Conservation (phyloP, 148 eudicot species). For the Rhododendron ovatum region DNA sequence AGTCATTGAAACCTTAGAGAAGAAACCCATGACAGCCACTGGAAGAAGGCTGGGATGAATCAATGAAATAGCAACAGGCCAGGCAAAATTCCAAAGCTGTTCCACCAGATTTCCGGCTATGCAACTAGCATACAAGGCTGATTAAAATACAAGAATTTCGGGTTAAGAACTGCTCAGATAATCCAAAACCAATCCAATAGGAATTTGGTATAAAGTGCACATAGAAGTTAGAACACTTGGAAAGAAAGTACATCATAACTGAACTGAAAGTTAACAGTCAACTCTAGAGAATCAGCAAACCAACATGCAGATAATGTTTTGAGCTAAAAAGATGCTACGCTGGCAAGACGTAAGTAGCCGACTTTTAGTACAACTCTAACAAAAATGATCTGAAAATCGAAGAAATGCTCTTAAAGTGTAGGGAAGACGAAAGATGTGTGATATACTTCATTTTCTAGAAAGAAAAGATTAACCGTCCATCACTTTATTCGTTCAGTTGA, state of each 20-base stretch:
- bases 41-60: slow-evolving; percentile 95
- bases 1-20: slow-evolving; percentile 54
- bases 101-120: slow-evolving; percentile 85
- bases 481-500: not conserved
- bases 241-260: not conserved
- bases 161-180: slow-evolving; percentile 5
- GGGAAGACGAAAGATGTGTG: not conserved
- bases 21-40: slow-evolving; percentile 81
- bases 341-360: not conserved
- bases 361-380: not conserved
- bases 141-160: slow-evolving; percentile 6
- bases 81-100: slow-evolving; percentile 95
- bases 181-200: not conserved
- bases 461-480: not conserved
- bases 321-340: not conserved
- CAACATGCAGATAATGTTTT: not conserved
- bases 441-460: not conserved
- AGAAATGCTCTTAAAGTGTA: not conserved
- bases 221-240: not conserved
- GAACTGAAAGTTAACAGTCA: not conserved
- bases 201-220: not conserved
- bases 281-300: not conserved
- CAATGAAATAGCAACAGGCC: slow-evolving; percentile 91
- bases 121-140: slow-evolving; percentile 90
- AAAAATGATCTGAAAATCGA: not conserved